Evolutionary conservation across 306 rosid species (phyloP), one percentile per base, ranked within the genome.

Genomic region (Corylus heterophylla): DNA sequence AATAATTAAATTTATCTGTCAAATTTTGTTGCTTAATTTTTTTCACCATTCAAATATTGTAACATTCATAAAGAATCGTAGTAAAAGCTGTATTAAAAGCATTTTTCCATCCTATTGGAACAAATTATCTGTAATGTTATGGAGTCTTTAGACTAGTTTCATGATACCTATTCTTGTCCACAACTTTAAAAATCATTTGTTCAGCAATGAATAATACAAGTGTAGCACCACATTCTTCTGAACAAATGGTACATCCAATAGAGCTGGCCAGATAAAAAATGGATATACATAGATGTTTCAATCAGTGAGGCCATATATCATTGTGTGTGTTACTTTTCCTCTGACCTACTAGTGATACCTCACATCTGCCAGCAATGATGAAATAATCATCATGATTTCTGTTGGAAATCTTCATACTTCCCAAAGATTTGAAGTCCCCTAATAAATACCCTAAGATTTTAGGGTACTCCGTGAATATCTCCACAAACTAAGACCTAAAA

Each of bases 401-500:
- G 66, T 42, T n/a, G 69, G 58, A 55, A 71, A 54, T 62, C 76
- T 81, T 79, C 73, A 71, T 20, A 13, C 61, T 71, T 71, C 52
- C 5, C 22, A 22, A 9, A 54, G 80, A 74, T 31, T 25, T 42
- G 11, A 61, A 68, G 79, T 74, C 83, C 61, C 69, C 78, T 54
- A 82, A 75, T 51, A 67, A 56, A 73, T 77, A 76, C 49, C 70
- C 85, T 89, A 86, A 16, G 83, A 86, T 74, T 86, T 88, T 51
- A 27, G 80, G 58, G 84, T 82, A 67, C 84, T 87, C 66, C 91
- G 77, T 35, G 90, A 86, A 59, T 79, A 89, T 84, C 92, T 91
- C 97, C 97, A 92, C 82, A 92, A 80, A 85, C 86, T 74, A 51
- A 92, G 61, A 18, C 80, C 88, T 85, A 94, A 73, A 83, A 84